Conservation (phyloP, 2,329 filamentous ascomycete species). For the Colletotrichum nymphaeae region DNA sequence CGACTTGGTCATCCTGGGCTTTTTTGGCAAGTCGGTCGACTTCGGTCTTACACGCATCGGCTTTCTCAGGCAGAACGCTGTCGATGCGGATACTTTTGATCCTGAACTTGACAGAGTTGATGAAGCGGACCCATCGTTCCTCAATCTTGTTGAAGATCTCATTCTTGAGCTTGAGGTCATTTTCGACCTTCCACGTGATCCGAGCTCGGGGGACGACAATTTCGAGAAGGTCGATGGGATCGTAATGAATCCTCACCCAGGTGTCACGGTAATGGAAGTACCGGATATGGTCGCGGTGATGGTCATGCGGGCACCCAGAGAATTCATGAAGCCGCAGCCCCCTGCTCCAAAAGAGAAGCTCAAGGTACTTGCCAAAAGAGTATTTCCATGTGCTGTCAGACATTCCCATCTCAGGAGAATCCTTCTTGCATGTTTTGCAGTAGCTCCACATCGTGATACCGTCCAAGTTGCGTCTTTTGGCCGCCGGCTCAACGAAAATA, state of each 20-base stretch:
- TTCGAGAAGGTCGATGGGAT: slow-evolving; percentile 91
- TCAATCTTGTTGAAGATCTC: slow-evolving; percentile 87
- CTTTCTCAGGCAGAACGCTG: slow-evolving; percentile 88
- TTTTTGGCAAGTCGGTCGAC: slow-evolving; percentile 82
- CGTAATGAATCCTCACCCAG: slow-evolving; percentile 90
- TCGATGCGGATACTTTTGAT: slow-evolving; percentile 92
- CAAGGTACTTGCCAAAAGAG: slow-evolving; percentile 98
- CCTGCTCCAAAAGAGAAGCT: slow-evolving; percentile 94
- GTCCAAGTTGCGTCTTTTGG: slow-evolving; percentile 60
- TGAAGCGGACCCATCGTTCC: slow-evolving; percentile 86
- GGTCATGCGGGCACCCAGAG: slow-evolving; percentile 85
- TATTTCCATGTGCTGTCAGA: slow-evolving; percentile 97
- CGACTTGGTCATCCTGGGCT: slow-evolving; percentile 84
- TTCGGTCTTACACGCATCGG: slow-evolving; percentile 83
- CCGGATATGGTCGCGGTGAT: slow-evolving; percentile 90
- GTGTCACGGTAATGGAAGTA: slow-evolving; percentile 93
- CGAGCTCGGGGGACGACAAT: slow-evolving; percentile 90
- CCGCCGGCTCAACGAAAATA: slow-evolving; percentile 78
- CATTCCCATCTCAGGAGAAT: slow-evolving; percentile 91
- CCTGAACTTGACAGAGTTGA: slow-evolving; percentile 84
- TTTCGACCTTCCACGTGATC: slow-evolving; percentile 98
- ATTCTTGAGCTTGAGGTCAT: slow-evolving; percentile 92
- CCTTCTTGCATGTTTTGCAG: slow-evolving; percentile 90
- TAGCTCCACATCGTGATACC: slow-evolving; percentile 98
- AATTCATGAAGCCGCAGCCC: slow-evolving; percentile 80